These are phyloP conservation scores for Pichia kluyveri DNA, from an alignment of 805 yeast species.

Conservation along the genomic window DNA sequence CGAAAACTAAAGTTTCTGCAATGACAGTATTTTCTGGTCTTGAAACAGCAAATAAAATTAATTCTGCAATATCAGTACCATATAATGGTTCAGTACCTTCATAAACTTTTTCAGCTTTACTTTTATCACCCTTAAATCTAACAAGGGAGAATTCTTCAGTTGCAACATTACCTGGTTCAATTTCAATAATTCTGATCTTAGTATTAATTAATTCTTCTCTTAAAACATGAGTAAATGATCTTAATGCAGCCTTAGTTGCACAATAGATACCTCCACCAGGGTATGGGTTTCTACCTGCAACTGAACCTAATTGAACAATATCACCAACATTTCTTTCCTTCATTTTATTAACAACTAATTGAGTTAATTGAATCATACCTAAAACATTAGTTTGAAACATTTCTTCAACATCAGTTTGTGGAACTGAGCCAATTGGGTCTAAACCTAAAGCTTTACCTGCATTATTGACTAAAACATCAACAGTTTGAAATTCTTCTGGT, in stretches of 20 bases:
- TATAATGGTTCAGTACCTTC: conserved; percentile 59
- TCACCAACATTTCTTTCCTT: conserved; percentile 64
- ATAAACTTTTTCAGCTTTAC: conserved; percentile 56
- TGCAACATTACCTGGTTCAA: conserved; percentile 75
- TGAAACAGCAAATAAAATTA: conserved; percentile 57
- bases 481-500: conserved; percentile 42
- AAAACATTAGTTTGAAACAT: conserved; percentile 85
- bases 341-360: conserved; percentile 64
- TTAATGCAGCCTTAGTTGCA: conserved; percentile 65
- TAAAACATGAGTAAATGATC: conserved; percentile 60
- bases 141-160: conserved; percentile 60
- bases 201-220: conserved; percentile 47
- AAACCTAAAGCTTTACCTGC: conserved; percentile 78
- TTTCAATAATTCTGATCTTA: conserved; percentile 58
- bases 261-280: conserved; percentile 76
- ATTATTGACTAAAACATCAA: conserved; percentile 62
- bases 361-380: conserved; percentile 79
- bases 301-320: conserved; percentile 66
- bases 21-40: conserved; percentile 65
- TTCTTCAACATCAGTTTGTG: conserved; percentile 51
- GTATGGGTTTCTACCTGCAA: conserved; percentile 73
- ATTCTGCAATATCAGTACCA: conserved; percentile 69
- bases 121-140: conserved; percentile 54
- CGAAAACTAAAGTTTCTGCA: conserved; percentile 77
- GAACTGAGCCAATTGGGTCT: conserved; percentile 65